Percentiles rank a stretch among this genome's conserved stretches.
Conservation (phyloP, 2,329 filamentous ascomycete genomes). For the Neoarthrinium moseri region DNA sequence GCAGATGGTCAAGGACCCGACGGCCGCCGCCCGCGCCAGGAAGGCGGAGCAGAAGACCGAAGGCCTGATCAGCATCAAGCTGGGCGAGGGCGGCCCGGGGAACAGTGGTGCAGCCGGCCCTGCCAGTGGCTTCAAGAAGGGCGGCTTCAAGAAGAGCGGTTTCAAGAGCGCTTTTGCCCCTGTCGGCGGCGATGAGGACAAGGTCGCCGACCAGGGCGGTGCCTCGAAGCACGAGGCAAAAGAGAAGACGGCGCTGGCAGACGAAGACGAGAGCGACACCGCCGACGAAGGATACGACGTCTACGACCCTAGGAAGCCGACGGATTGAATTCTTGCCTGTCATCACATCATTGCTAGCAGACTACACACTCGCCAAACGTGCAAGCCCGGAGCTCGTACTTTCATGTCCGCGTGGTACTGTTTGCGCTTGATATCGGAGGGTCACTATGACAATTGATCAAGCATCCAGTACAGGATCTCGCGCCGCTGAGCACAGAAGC, state of each 20-base stretch:
- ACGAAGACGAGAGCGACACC: conserved; percentile 57
- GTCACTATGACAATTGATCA: too few species aligned
- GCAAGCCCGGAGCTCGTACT: too few species aligned
- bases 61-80: conserved; percentile 66
- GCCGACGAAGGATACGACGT: conserved; percentile 72
- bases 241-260: conserved; percentile 20
- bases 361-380: too few species aligned
- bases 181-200: conserved; percentile 42
- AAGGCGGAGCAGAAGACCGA: conserved; percentile 70
- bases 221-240: conserved; percentile 31
- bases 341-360: too few species aligned
- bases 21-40: conserved; percentile 62
- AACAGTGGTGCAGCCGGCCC: conserved; percentile 24
- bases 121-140: conserved; percentile 65
- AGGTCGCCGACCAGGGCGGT: conserved; percentile 30
- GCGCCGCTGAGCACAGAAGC: too few species aligned
- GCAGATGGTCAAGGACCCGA: conserved; percentile 73
- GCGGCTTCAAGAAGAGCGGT: conserved; percentile 77
- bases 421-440: too few species aligned
- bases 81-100: conserved; percentile 34
- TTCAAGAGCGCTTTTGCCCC: conserved; percentile 76
- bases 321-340: conserved; percentile 55
- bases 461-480: too few species aligned
- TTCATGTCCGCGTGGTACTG: too few species aligned
- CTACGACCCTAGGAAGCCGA: conserved; percentile 61